Evolutionary conservation across 495 filamentous ascomycete species (phyloP).

Genomic region (Hypoxylon fuscum): DNA sequence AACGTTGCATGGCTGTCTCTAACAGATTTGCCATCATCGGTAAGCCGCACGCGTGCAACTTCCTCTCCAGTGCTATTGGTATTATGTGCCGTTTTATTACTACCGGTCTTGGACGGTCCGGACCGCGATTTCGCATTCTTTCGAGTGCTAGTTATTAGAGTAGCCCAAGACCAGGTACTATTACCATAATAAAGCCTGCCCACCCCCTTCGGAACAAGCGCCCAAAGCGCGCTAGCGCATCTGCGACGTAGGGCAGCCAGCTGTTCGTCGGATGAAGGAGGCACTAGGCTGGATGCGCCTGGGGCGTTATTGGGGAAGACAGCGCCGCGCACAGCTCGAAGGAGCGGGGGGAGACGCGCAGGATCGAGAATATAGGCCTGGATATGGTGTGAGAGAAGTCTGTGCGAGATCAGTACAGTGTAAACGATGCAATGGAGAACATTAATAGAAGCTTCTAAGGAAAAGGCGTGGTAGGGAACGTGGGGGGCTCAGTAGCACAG

Average conservation of each 20-base stretch:
- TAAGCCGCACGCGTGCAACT: conserved; percentile 41
- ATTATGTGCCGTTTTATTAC: conserved; percentile 40
- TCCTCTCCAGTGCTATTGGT: conserved; percentile 41
- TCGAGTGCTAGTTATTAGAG: conserved; percentile 33
- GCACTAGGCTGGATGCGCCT: conserved; percentile 54
- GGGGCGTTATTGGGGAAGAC: conserved; percentile 82
- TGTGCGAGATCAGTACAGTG: conserved; percentile 54
- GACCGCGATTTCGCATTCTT: conserved; percentile 39
- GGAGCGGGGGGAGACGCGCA: conserved; percentile 73
- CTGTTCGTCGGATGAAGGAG: conserved; percentile 58
- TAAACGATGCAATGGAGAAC: conserved; percentile 34
- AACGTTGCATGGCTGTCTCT: conserved; percentile 49
- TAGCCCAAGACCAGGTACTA: conserved; percentile 39
- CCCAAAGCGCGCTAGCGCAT: conserved; percentile 63
- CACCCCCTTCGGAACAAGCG: conserved; percentile 59
- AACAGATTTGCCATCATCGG: conserved; percentile 49
- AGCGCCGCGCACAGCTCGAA: conserved; percentile 73
- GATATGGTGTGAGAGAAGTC: conserved; percentile 79
- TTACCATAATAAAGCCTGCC: conserved; percentile 62
- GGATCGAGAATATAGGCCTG: conserved; percentile 71
- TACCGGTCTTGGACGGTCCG: conserved; percentile 41
- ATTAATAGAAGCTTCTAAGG: conserved; percentile 44
- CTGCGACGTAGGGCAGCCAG: conserved; percentile 57
- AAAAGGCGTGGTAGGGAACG: conserved; percentile 23
- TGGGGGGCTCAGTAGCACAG: conserved; percentile 37